Evolutionary conservation across 805 yeast genomes (phyloP).

Genomic region (Yamadazyma sp.): DNA sequence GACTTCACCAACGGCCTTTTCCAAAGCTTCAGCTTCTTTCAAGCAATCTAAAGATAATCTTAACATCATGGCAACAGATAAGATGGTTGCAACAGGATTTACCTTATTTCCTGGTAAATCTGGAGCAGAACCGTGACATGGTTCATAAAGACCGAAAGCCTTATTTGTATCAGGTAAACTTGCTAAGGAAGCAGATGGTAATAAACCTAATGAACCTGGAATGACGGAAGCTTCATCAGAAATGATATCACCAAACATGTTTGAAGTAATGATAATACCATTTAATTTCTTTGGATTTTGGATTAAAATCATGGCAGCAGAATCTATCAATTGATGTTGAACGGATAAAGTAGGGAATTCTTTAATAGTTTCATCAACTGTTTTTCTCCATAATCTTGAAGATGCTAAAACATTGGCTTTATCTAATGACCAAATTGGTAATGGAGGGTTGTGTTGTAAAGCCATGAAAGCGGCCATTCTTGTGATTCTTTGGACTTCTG

Average conservation of each 20-base stretch:
- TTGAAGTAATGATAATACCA: constrained; percentile 88
- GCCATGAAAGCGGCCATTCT: constrained; percentile 99
- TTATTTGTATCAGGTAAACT: constrained; percentile 93
- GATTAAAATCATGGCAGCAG: constrained; percentile 97
- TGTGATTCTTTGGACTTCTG: constrained; percentile 92
- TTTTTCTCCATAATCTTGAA: constrained; percentile 93
- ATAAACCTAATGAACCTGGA: constrained; percentile 94
- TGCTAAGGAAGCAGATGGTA: constrained; percentile 95
- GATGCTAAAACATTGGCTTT: constrained; percentile 97
- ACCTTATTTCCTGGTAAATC: constrained; percentile 85
- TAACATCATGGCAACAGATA: constrained; percentile 97
- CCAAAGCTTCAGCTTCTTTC: constrained; percentile 59
- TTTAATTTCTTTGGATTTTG: constrained; percentile 88
- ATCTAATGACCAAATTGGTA: constrained; percentile 93
- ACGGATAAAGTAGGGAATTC: constrained; percentile 89
- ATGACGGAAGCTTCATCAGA: constrained; percentile 97
- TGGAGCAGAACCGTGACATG: constrained; percentile 98
- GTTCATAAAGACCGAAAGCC: constrained; percentile 96
- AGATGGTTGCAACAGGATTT: constrained; percentile 91
- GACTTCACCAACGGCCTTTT: constrained; percentile 45
- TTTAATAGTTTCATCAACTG: constrained; percentile 78
- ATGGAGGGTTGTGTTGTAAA: constrained; percentile 87
- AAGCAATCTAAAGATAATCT: constrained; percentile 79
- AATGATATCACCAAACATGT: constrained; percentile 98
- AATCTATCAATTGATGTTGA: constrained; percentile 94